Base-by-base conservation (phyloP, 495 filamentous ascomycete genomes). In the Talaromyces ruber region DNA sequence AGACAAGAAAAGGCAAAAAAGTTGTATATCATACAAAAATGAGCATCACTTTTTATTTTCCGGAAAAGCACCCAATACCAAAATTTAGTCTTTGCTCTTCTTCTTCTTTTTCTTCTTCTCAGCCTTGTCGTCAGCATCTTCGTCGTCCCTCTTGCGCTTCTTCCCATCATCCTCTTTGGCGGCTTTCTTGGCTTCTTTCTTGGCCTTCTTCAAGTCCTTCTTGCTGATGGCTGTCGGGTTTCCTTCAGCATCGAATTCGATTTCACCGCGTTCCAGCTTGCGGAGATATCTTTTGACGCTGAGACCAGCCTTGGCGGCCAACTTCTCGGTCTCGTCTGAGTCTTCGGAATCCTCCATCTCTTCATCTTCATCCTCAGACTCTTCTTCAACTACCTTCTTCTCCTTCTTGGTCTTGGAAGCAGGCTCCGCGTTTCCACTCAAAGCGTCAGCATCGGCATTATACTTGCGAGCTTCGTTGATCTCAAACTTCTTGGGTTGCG, bases 381-480 rank as follows among this genome's bases (percentile, higher is more conserved):
- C 43, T 63, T 82, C 80, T 66, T 82, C 71, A 6, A 81, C 76
- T 34, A 83, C 70, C 67, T 81, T 72, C 61, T 60, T 58, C 54
- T 80, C 66, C 16, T 78, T 72, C 67, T 81, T 81, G 66, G 80
- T 77, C 16, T 83, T 82, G 21, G 74, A 68, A 1, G 72, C 64
- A 14, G 72, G 64, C 24, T 73, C 70, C 63, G 89, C 89, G 67
- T 93, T 86, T 7, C 84, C 84, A 58, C 82, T 78, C 53, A 97
- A 69, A 22, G 93, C 92, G 75, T 98, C 94, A 54, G 91, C 94
- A 75, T 97, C 94, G 28, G 85, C 78, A 73, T 98, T 98, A 79
- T 98, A 98, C 74, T 93, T 95, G 67, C 92, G 84, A n/a, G 89
- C 88, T 68, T 97, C 91, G 74, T 93, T 96, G 67, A 97, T 76